phyloP scores from a whole-genome alignment of 768 basidiomycete species.

The Phaeotremella fagi region DNA sequence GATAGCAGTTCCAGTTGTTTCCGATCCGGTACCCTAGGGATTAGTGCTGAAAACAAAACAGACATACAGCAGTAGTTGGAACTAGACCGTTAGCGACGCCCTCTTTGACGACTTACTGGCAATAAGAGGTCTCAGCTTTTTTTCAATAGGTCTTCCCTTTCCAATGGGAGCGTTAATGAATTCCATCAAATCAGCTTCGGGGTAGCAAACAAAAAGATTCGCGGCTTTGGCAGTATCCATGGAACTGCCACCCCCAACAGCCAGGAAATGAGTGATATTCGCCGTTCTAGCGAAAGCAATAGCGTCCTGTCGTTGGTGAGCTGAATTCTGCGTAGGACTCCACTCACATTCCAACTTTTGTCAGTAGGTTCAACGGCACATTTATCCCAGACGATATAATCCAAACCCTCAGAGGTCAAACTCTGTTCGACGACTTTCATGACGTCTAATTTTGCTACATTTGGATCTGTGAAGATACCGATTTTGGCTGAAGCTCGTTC shows the following conservation, averaged over 20 bases:
- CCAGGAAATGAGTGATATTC: slow-evolving; percentile 80
- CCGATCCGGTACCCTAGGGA: slow-evolving; percentile 57
- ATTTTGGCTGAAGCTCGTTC: slow-evolving; percentile 56
- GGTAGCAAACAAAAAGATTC: slow-evolving; percentile 79
- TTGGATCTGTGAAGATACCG: slow-evolving; percentile 87
- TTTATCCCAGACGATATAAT: slow-evolving; percentile 34
- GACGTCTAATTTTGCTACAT: slow-evolving; percentile 71
- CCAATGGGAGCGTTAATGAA: slow-evolving; percentile 96
- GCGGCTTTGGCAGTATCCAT: slow-evolving; percentile 96
- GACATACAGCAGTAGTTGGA: slow-evolving; percentile 65
- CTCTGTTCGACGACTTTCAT: slow-evolving; percentile 63
- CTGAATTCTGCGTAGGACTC: neutral
- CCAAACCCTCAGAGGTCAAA: slow-evolving; percentile 62
- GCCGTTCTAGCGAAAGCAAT: slow-evolving; percentile 80
- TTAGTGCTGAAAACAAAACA: slow-evolving; percentile 12
- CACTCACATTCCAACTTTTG: slow-evolving; percentile 48
- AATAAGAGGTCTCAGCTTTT: slow-evolving; percentile 74
- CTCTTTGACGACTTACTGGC: slow-evolving; percentile 54
- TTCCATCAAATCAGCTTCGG: slow-evolving; percentile 86
- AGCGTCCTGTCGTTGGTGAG: slow-evolving; percentile 79
- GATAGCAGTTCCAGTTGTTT: slow-evolving; percentile 93
- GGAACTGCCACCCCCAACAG: slow-evolving; percentile 54
- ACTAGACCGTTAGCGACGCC: slow-evolving; percentile 43
- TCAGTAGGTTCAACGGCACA: slow-evolving; percentile 83
- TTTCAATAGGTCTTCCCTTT: slow-evolving; percentile 75